Evolutionary conservation across 495 filamentous ascomycete genomes (phyloP).

Genomic region (Talaromyces adpressus): DNA sequence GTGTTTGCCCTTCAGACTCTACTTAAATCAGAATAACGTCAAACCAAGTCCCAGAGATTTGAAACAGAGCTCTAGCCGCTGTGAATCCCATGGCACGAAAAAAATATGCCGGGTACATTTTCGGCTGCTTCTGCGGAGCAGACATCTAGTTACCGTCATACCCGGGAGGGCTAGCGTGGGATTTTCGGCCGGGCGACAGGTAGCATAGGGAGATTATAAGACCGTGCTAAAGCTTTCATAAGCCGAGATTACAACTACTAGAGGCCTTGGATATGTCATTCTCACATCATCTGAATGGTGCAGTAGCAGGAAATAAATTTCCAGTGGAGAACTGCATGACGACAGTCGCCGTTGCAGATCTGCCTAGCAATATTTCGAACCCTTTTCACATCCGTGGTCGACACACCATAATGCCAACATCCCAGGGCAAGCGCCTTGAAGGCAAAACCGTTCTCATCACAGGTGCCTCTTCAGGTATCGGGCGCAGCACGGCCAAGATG

Average conservation of each 20-base stretch:
- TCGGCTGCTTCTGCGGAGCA: background rate
- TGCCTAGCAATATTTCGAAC: too few relatives aligned
- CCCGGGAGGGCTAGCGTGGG: background rate
- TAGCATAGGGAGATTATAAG: background rate
- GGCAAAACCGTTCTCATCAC: conserved; percentile 94
- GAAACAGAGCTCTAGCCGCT: background rate
- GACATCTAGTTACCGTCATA: background rate
- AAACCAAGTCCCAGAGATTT: background rate
- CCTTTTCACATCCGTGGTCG: background rate
- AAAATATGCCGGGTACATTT: background rate
- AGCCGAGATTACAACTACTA: background rate
- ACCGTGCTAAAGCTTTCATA: background rate
- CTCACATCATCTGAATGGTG: background rate
- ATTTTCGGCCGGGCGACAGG: background rate
- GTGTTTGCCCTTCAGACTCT: background rate
- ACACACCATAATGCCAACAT: too few relatives aligned
- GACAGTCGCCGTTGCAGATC: background rate
- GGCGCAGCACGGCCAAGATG: conserved; percentile 75
- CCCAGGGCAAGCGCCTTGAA: conserved; percentile 78
- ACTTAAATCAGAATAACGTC: background rate
- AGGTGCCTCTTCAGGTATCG: conserved; percentile 91
- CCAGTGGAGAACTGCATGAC: background rate
- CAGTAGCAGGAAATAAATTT: background rate
- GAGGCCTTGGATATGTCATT: background rate
- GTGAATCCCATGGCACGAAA: background rate